Evolutionary conservation across 768 basidiomycete genomes (phyloP).

Genomic region (Vishniacozyma victoriae): DNA sequence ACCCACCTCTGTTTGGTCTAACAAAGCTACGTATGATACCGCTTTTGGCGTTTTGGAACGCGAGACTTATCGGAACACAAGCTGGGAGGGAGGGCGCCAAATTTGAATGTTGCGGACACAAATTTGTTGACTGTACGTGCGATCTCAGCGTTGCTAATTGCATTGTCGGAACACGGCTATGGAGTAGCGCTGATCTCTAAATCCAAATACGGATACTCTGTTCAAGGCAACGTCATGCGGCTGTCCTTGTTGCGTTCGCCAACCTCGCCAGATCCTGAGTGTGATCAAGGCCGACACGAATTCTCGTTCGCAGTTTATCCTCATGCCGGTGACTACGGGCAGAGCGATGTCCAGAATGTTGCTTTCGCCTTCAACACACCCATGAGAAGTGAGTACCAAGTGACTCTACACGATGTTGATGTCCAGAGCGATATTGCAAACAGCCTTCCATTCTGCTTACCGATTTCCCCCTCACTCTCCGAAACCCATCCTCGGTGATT

Average conservation of each 20-base stretch:
- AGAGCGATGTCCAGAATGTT: too few species aligned
- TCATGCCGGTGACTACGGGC: too few species aligned
- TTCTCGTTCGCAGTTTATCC: conserved; percentile 85
- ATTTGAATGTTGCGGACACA: conserved; percentile 95
- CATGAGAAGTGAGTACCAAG: too few species aligned
- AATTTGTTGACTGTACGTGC: conserved; percentile 52
- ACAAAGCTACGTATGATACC: conserved; percentile 82
- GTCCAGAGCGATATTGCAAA: too few species aligned
- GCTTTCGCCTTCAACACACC: too few species aligned
- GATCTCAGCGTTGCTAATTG: too few species aligned
- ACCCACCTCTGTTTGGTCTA: conserved; percentile 73
- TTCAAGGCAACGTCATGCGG: conserved; percentile 67
- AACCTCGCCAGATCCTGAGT: conserved; percentile 53
- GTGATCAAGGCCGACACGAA: conserved; percentile 51
- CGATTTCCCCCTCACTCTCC: too few species aligned
- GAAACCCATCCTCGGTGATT: conserved; percentile 45
- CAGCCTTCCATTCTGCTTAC: too few species aligned
- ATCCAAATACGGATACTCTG: conserved; percentile 82
- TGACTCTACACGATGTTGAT: too few species aligned
- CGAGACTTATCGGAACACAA: conserved; percentile 91
- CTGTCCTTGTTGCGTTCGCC: conserved; percentile 84
- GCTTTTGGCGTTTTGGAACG: conserved; percentile 84
- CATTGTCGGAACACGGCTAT: conserved; percentile 64
- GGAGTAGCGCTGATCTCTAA: conserved; percentile 87
- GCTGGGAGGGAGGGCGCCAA: conserved; percentile 59